These are phyloP conservation scores for Nakaseomyces sp. DNA, from an alignment of 1,139 yeast species.

Conservation along the genomic window DNA sequence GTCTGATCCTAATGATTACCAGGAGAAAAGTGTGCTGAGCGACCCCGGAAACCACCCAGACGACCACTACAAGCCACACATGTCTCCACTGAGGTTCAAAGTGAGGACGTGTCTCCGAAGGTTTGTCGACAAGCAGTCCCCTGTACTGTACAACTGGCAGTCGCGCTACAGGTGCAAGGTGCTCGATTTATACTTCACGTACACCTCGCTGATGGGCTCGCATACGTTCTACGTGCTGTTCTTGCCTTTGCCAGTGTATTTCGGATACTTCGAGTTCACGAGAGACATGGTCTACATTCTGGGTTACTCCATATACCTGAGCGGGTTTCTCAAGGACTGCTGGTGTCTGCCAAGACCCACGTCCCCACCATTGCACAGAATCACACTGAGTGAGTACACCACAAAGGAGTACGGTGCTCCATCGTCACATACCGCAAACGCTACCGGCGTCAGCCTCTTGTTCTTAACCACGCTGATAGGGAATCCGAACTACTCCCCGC, in stretches of 20 bases:
- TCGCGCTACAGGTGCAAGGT: constrained; percentile 38
- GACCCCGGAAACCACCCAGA: constrained; percentile 71
- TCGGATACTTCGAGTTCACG: constrained; percentile 52
- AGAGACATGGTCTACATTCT: constrained; percentile 67
- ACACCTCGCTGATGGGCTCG: constrained; percentile 84
- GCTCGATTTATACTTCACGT: constrained; percentile 71
- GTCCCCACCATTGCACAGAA: constrained; percentile 85
- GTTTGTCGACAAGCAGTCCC: constrained; percentile 59
- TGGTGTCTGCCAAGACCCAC: constrained; percentile 87
- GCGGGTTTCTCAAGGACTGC: constrained; percentile 76
- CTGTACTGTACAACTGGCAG: constrained; percentile 52
- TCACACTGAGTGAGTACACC: constrained; percentile 83
- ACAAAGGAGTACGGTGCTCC: constrained; percentile 95
- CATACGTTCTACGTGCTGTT: constrained; percentile 88
- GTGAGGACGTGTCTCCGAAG: constrained; percentile 52
- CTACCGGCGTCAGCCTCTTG: constrained; percentile 58
- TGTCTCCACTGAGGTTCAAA: constrained; percentile 52
- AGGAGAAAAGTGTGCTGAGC: constrained; percentile 18
- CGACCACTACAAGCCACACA: constrained; percentile 52
- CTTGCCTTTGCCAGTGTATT: constrained; percentile 83
- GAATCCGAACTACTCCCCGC: neutral
- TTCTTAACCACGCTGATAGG: constrained; percentile 14
- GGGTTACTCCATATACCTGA: constrained; percentile 75
- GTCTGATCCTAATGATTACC: constrained; percentile 10
- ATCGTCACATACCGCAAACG: constrained; percentile 87